Evolutionary conservation across 1,139 yeast genomes (phyloP).

Genomic region (Candida neerlandica): DNA sequence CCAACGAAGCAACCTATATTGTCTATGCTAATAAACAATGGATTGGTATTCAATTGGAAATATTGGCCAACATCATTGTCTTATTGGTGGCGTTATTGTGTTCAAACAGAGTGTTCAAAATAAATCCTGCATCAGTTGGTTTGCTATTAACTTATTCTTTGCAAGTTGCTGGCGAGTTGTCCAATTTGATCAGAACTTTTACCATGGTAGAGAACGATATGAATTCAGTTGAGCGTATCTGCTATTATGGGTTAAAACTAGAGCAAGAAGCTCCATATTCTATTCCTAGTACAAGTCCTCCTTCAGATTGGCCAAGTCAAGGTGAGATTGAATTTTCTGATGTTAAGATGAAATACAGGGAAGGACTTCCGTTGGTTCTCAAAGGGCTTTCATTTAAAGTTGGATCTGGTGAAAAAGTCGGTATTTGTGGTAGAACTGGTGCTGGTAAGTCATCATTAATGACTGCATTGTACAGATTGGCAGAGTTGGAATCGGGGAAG

Average conservation of each 20-base stretch:
- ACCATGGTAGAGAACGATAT: constrained; percentile 80
- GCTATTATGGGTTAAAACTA: constrained; percentile 59
- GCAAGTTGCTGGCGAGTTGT: constrained; percentile 50
- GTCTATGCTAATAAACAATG: constrained; percentile 77
- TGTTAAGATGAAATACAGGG: constrained; percentile 70
- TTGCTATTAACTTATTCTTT: constrained; percentile 64
- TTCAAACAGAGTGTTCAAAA: constrained; percentile 61
- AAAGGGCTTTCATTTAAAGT: constrained; percentile 52
- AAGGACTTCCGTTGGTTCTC: constrained; percentile 73
- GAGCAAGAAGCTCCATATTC: constrained; percentile 45
- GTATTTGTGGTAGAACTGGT: constrained; percentile 81
- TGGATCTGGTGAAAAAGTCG: constrained; percentile 61
- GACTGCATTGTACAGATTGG: constrained; percentile 63
- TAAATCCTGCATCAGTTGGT: constrained; percentile 71
- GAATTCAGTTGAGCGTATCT: constrained; percentile 84
- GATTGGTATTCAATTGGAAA: constrained; percentile 67
- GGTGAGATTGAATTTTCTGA: constrained; percentile 58
- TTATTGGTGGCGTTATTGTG: constrained; percentile 60
- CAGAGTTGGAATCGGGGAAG: constrained; percentile 55
- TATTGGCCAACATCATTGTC: constrained; percentile 49
- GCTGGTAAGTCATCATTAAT: constrained; percentile 77
- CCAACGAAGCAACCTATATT: constrained; percentile 73
- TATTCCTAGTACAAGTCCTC: constrained; percentile 57
- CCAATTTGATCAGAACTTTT: constrained; percentile 51
- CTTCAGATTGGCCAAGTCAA: constrained; percentile 44